These are phyloP conservation scores for Avena atlantica DNA, from an alignment of 176 grass and related monocot genomes.

Conservation along the genomic window DNA sequence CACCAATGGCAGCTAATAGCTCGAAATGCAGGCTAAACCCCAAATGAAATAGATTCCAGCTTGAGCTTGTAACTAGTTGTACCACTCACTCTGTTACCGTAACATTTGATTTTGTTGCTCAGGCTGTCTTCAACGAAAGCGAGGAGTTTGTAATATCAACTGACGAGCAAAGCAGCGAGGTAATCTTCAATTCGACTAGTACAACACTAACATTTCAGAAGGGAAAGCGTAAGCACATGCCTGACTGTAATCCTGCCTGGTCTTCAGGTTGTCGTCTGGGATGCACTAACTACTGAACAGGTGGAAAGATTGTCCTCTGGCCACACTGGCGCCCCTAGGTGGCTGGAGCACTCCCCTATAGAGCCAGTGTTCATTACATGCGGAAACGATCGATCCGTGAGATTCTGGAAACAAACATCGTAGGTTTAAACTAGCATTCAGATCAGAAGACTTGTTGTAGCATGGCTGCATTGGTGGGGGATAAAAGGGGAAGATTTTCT, in stretches of 20 bases:
- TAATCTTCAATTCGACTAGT: constrained; percentile 38
- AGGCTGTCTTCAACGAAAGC: constrained; percentile 87
- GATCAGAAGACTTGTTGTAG: neutral
- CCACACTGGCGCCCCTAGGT: constrained; percentile 71
- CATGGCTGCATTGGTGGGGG: neutral
- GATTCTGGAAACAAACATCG: constrained; percentile 81
- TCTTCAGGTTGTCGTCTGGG: constrained; percentile 84
- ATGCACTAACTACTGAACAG: constrained; percentile 78
- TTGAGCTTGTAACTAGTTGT: constrained; percentile 24
- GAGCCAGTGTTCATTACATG: constrained; percentile 84
- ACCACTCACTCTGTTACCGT: neutral
- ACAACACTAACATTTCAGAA: neutral
- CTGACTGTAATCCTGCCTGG: neutral
- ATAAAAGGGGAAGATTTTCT: constrained; percentile 21
- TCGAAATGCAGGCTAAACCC: neutral
- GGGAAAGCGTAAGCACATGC: constrained; percentile 9
- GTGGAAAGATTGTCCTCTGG: constrained; percentile 77
- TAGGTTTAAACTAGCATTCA: constrained; percentile 30
- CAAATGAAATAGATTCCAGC: neutral
- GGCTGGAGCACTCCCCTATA: constrained; percentile 78
- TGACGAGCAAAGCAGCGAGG: constrained; percentile 88
- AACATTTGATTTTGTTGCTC: constrained; percentile 35
- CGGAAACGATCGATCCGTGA: constrained; percentile 80
- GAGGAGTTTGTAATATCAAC: constrained; percentile 87
- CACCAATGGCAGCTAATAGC: neutral